phyloP scores from a whole-genome alignment of 2,329 filamentous ascomycete species.

The Chrysoporthe austroafricana region DNA sequence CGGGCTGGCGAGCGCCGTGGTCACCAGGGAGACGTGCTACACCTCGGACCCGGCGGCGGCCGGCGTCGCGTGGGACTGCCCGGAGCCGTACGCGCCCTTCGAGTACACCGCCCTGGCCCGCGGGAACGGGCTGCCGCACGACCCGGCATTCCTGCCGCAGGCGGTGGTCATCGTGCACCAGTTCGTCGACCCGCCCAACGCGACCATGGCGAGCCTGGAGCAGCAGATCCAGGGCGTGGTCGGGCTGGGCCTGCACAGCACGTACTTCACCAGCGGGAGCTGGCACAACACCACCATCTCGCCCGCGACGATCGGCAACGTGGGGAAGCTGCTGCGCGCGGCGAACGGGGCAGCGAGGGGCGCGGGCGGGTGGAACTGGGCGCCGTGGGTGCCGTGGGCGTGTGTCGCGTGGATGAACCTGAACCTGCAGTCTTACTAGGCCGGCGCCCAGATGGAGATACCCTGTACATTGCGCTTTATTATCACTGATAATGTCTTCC shows the following conservation, averaged over 20 bases:
- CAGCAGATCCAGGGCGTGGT: constrained; percentile 28
- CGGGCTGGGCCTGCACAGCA: constrained; percentile 28
- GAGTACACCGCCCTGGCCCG: constrained; percentile 10
- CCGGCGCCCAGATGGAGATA: background rate
- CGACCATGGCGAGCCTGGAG: constrained; percentile 23
- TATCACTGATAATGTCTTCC: background rate
- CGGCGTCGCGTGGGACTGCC: constrained; percentile 24
- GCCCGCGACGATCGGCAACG: constrained; percentile 26
- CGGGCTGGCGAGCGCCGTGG: constrained; percentile 27
- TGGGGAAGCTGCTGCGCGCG: constrained; percentile 18
- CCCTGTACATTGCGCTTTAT: background rate
- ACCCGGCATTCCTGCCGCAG: constrained; percentile 23
- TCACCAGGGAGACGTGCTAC: constrained; percentile 31
- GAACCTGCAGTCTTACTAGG: background rate
- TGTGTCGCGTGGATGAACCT: background rate
- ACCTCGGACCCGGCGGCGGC: constrained; percentile 19
- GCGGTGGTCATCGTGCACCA: constrained; percentile 30
- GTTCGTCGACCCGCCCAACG: constrained; percentile 29
- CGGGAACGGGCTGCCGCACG: constrained; percentile 26
- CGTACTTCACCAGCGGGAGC: constrained; percentile 32
- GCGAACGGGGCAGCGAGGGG: constrained; percentile 14
- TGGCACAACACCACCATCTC: constrained; percentile 25
- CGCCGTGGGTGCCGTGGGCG: constrained; percentile 6
- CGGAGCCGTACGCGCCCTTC: constrained; percentile 27
- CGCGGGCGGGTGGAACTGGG: background rate